These are phyloP conservation scores for Mycocentrospora acerina DNA, from an alignment of 2,329 filamentous ascomycete species.

Conservation along the genomic window DNA sequence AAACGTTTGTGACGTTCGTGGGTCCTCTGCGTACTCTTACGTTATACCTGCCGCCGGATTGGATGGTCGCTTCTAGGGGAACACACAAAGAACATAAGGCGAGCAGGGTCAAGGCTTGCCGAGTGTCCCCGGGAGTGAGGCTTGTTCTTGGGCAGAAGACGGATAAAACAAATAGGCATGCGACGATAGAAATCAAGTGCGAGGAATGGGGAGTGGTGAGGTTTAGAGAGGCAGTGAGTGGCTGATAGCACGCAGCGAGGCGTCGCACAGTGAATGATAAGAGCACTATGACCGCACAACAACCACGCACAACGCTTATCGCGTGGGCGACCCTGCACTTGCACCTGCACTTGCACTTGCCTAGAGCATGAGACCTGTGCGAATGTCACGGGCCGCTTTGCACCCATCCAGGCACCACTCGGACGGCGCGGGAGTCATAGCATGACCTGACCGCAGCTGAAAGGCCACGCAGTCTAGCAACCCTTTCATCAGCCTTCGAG, in stretches of 20 bases:
- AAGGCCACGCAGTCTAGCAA: conserved; percentile 1
- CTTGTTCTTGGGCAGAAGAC: conserved; percentile 1
- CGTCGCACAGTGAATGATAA: too few relatives aligned
- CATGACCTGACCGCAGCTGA: neutral
- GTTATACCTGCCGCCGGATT: conserved; percentile 41
- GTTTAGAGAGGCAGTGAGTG: neutral
- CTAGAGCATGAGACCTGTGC: too few relatives aligned
- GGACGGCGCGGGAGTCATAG: neutral
- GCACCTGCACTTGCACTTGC: too few relatives aligned
- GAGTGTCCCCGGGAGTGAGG: conserved; percentile 17
- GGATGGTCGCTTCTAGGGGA: conserved; percentile 26
- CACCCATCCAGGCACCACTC: too few relatives aligned
- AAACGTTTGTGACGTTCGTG: conserved; percentile 33
- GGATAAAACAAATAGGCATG: too few relatives aligned
- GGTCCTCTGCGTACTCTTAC: conserved; percentile 32
- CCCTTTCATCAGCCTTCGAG: conserved; percentile 1
- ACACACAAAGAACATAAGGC: conserved; percentile 26
- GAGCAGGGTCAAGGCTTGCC: conserved; percentile 28
- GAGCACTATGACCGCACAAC: too few relatives aligned
- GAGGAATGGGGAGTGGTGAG: neutral
- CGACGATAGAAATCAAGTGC: too few relatives aligned
- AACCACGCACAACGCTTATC: too few relatives aligned
- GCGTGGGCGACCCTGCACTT: too few relatives aligned
- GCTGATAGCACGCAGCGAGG: neutral
- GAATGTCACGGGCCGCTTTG: too few relatives aligned